Evolutionary conservation across 2,329 filamentous ascomycete species (phyloP), one percentile per base, ranked within the genome.

Genomic region (Aspergillus sp.): DNA sequence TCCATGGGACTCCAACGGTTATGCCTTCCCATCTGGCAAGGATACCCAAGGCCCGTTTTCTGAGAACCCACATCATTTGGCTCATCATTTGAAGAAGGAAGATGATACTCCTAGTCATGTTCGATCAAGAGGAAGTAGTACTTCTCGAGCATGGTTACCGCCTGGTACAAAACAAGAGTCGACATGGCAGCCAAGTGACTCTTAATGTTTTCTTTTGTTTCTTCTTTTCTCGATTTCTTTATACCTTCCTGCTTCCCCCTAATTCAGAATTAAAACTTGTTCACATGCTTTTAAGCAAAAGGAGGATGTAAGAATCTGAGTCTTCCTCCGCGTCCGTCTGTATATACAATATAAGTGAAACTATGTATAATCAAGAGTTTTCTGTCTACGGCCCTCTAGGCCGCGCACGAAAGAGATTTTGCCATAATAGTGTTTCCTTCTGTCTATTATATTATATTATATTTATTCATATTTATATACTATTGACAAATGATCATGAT

Each of bases 141-240:
- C 60, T 48, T 63, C 68, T 41, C 61, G 62, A 33, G 66, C 68
- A 20, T 91, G 87, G 82, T 71, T 94, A 49, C 80, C 86, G 15
- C 84, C 85, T 0, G 88, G 89, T 6, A 95, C 88, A 1, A 90
- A 82, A 62, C 86, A 91, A 65, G 87, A 95, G 65, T 86, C 89
- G 45, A 95, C 88, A 2, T 95, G 90, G 90, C 75, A 74, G 54
- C 64, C 65, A 22, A 69, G 65, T 47, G 78, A 81, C 57, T 65
- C 66, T 45, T 56, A 58, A 41, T 47, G 10, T 30, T 12, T 56
- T 30, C 53, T 50, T 48, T 50, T 56, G 47, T 59, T 53, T 52
- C 39, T 39, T 15, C 46, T 46, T 54, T 43, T 39, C 23, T 43
- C 41, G 25, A 4, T 30, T 30, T 30, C 25, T 30, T 5, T 12